Conservation (phyloP, 2,329 filamentous ascomycete genomes). For the Neonectria ditissima region DNA sequence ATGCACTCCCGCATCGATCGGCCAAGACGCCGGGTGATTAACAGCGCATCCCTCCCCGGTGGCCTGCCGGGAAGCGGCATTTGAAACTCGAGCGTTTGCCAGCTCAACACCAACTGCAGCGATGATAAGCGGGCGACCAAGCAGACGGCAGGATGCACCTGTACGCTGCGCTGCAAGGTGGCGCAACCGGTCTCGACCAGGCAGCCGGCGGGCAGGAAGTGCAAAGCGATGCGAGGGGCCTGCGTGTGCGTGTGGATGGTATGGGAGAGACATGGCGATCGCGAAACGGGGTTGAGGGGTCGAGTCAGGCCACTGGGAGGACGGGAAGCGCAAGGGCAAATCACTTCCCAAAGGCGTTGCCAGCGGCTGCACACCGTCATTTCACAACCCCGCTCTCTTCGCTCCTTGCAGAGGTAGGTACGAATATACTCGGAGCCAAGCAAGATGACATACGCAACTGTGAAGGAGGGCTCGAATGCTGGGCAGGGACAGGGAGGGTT, state of each 20-base stretch:
- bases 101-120: slow-evolving; percentile 1
- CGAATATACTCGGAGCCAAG: neutral
- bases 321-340: slow-evolving; percentile 9
- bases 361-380: slow-evolving; percentile 41
- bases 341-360: slow-evolving; percentile 23
- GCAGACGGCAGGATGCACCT: neutral
- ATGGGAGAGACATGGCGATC: slow-evolving; percentile 15
- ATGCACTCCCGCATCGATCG: slow-evolving; percentile 8
- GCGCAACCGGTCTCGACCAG: slow-evolving; percentile 36
- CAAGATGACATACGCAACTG: slow-evolving; percentile 9
- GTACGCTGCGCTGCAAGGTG: slow-evolving; percentile 15
- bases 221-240: slow-evolving; percentile 1
- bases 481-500: slow-evolving; percentile 36
- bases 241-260: neutral
- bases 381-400: slow-evolving; percentile 40
- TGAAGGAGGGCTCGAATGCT: slow-evolving; percentile 26
- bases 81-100: slow-evolving; percentile 18
- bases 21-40: slow-evolving; percentile 23
- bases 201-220: neutral
- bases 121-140: neutral
- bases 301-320: slow-evolving; percentile 19
- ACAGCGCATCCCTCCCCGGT: slow-evolving; percentile 21
- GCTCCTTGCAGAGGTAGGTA: slow-evolving; percentile 8
- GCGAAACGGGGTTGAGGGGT: slow-evolving; percentile 5
- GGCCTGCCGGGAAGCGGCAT: slow-evolving; percentile 27